Conservation (phyloP, 225 moss, liverwort and hornwort genomes). For the Physcomitrium patens region DNA sequence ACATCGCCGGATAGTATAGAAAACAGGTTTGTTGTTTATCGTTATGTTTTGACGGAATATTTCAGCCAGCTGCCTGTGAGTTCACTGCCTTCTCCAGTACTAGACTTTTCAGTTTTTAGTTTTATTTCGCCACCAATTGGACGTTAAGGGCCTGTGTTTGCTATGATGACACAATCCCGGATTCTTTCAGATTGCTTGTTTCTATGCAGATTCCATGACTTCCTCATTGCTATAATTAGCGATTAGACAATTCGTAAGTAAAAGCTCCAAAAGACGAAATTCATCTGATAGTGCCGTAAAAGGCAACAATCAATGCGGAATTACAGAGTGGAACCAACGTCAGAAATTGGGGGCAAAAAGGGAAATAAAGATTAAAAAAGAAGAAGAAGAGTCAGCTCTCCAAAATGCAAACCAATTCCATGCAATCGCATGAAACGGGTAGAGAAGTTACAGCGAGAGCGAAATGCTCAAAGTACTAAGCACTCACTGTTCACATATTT, state of each 20-base stretch:
- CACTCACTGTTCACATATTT: neutral
- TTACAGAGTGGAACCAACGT: too few relatives aligned
- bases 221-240: neutral
- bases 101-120: conserved; percentile 61
- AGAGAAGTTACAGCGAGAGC: neutral
- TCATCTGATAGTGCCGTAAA: neutral
- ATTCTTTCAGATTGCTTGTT: neutral
- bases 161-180: conserved; percentile 35
- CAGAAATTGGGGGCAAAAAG: too few relatives aligned
- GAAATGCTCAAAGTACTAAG: neutral
- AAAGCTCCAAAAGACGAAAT: neutral
- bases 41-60: conserved; percentile 67
- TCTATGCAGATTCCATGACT: neutral
- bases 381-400: neutral
- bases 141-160: conserved; percentile 74
- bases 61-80: conserved; percentile 50
- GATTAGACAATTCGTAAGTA: neutral
- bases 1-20: too few relatives aligned
- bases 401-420: neutral
- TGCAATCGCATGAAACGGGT: neutral
- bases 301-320: neutral
- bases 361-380: too few relatives aligned
- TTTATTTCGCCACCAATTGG: conserved; percentile 72
- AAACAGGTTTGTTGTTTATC: conserved; percentile 72
- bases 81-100: conserved; percentile 71